phyloP scores from a whole-genome alignment of 352 stramenopile genomes.

The Phytophthora citrophthora region DNA sequence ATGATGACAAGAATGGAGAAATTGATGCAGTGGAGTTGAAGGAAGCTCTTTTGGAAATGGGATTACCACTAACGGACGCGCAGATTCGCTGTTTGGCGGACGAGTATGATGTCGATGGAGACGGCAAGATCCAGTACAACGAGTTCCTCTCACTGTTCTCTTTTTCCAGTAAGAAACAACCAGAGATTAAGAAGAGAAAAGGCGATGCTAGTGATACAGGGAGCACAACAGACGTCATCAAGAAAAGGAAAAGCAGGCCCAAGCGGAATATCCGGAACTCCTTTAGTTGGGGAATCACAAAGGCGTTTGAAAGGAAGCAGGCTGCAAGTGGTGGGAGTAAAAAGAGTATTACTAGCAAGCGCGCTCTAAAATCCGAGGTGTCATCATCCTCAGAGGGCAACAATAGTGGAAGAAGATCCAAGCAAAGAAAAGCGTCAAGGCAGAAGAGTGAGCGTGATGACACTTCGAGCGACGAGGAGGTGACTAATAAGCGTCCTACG shows the following conservation, averaged over 20 bases:
- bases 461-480: constrained; percentile 29
- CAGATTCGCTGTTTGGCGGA: constrained; percentile 69
- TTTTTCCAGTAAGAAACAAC: constrained; percentile 16
- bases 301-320: constrained; percentile 72
- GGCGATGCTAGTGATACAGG: constrained; percentile 20
- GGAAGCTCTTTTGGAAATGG: constrained; percentile 65
- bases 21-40: constrained; percentile 66
- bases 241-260: constrained; percentile 16
- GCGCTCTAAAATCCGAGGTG: background rate
- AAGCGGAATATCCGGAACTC: constrained; percentile 71
- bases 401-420: constrained; percentile 5
- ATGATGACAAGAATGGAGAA: constrained; percentile 58
- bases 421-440: constrained; percentile 3
- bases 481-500: background rate
- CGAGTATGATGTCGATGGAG: constrained; percentile 67
- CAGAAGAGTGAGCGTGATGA: constrained; percentile 10
- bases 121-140: constrained; percentile 67
- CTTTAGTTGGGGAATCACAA: constrained; percentile 75
- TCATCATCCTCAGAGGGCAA: constrained; percentile 22
- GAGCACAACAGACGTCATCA: constrained; percentile 19
- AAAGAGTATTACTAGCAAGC: constrained; percentile 7
- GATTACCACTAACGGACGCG: constrained; percentile 65
- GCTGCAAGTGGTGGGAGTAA: constrained; percentile 15
- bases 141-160: constrained; percentile 65
- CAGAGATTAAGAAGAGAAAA: constrained; percentile 25